Conservation (phyloP, 2,329 filamentous ascomycete species). For the Beauveria sp. region DNA sequence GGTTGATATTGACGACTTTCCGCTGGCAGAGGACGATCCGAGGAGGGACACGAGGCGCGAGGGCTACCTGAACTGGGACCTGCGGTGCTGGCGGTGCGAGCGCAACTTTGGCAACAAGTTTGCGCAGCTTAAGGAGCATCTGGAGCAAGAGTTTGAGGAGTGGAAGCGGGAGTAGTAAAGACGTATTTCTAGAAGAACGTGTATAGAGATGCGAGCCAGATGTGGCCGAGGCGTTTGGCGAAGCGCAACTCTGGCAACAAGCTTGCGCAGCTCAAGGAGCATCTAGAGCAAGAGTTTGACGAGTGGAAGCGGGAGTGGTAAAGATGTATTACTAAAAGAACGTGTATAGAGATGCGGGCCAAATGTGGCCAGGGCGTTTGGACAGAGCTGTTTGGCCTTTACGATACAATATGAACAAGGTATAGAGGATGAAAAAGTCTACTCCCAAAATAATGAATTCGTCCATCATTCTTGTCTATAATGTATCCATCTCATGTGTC, state of each 20-base stretch:
- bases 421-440: too few species aligned
- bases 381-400: too few species aligned
- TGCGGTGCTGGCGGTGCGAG: constrained; percentile 81
- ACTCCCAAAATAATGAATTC: too few species aligned
- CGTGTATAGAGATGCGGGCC: too few species aligned
- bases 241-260: constrained; percentile 62
- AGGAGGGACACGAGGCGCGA: constrained; percentile 49
- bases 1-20: constrained; percentile 70
- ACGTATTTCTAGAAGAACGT: too few species aligned
- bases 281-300: constrained; percentile 68
- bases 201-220: too few species aligned
- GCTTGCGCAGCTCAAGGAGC: constrained; percentile 66
- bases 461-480: too few species aligned
- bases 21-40: constrained; percentile 57
- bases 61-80: constrained; percentile 55
- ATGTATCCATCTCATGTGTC: too few species aligned
- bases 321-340: too few species aligned
- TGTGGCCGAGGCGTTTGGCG: too few species aligned
- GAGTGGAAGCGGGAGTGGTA: constrained; percentile 60
- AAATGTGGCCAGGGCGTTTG: too few species aligned
- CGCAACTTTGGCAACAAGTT: constrained; percentile 68
- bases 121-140: constrained; percentile 64
- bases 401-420: too few species aligned
- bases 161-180: constrained; percentile 58
- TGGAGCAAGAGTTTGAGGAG: constrained; percentile 63